Base-by-base conservation (phyloP, 768 basidiomycete genomes). In the Naganishia vaughanmartiniae region DNA sequence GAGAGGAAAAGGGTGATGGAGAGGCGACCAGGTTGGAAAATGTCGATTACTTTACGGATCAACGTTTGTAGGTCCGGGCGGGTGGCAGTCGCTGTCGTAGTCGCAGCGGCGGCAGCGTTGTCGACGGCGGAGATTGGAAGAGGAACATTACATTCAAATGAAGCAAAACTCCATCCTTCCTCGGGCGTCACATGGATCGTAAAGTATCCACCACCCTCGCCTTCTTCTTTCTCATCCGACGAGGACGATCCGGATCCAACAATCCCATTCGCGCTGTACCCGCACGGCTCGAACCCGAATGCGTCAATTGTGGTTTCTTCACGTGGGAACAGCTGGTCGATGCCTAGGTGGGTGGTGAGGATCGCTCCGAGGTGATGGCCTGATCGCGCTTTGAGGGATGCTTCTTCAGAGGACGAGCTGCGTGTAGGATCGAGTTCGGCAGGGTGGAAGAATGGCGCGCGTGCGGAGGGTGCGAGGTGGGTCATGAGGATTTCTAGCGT, bases 401-500 rank as follows among this genome's bases (percentile, higher is more conserved):
- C 48, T n/a, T 51, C 48, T 42, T 58, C 57, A 34, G 31, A 17
- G 34, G 57, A 58, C 34, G 67, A 31, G 24, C 58, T 54, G 42
- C 4, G 26, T 30, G 67, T 55, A 11, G 72, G 53, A 21, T 68
- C 71, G 21, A 69, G 56, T 45, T 73, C 74, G 24, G 73, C 74
- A 77, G 82, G 86, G 85, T 88, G 89, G 79, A 82, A 81, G 85
- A 99, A 99, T 0, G 89, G 87, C 21, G 84, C 83, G 67, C 92
- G 87, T n/a, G 90, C 90, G 48, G 84, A 80, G 11, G 89, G 86
- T 19, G 89, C 86, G 24, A 99, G 87, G 74, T 90, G 87, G 63
- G 92, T 92, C 96, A 99, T 99, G 77, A 98, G 88, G 78, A 99
- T 93, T 83, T 99, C 96, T 79, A 99, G 90, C 58, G 96, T 98